Evolutionary conservation across 1,284 basidiomycete species (phyloP).

Genomic region (Rhodotorula glutinis): DNA sequence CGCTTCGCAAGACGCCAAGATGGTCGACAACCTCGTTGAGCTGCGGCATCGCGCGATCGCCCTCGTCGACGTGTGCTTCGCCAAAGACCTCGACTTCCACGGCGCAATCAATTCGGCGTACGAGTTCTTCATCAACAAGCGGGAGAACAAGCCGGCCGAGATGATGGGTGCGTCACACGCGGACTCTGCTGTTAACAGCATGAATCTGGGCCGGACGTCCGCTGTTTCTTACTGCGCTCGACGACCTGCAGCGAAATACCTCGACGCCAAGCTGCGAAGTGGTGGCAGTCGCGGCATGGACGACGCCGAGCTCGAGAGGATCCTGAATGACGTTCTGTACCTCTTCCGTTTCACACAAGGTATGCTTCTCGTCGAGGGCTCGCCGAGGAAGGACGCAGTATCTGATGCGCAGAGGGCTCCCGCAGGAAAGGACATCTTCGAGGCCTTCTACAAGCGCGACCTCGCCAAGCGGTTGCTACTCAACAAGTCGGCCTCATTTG

Average conservation of each 20-base stretch:
- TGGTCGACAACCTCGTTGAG: constrained; percentile 71
- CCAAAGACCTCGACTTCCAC: constrained; percentile 46
- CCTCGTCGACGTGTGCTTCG: constrained; percentile 57
- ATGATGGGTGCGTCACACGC: constrained; percentile 62
- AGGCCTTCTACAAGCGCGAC: constrained; percentile 87
- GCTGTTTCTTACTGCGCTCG: neutral
- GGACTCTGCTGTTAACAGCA: neutral
- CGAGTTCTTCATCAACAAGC: constrained; percentile 71
- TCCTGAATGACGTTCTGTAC: constrained; percentile 71
- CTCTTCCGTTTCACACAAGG: constrained; percentile 80
- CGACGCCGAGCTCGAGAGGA: constrained; percentile 66
- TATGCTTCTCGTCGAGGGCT: too few species aligned
- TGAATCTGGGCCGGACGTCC: neutral
- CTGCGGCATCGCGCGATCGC: constrained; percentile 65
- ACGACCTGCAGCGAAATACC: constrained; percentile 64
- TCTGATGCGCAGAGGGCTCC: neutral
- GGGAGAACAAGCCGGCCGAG: constrained; percentile 85
- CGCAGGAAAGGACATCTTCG: constrained; percentile 58
- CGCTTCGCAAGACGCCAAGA: constrained; percentile 60
- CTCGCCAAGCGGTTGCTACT: constrained; percentile 85
- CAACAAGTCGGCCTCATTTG: constrained; percentile 80
- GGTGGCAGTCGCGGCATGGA: constrained; percentile 68
- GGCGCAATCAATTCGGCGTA: constrained; percentile 65
- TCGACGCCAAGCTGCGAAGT: constrained; percentile 79
- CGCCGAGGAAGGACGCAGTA: too few species aligned